A percentile compares a stretch with the other conserved stretches of the same genome.
Conservation (phyloP, 768 basidiomycete species). For the Candolleomyces aberdarensis region DNA sequence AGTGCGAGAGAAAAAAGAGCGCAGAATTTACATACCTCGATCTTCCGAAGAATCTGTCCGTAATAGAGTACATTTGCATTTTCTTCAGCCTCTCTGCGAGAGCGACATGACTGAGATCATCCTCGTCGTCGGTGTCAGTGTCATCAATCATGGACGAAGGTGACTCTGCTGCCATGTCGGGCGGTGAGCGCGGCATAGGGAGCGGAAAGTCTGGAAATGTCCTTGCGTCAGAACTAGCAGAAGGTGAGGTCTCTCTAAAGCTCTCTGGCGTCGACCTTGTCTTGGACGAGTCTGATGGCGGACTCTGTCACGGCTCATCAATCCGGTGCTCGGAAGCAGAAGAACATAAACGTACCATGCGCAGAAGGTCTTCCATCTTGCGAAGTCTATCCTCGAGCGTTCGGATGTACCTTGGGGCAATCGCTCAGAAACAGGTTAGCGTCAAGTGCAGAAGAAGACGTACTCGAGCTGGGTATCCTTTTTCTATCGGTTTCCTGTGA, state of each 20-base stretch:
- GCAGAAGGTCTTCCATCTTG: conserved; percentile 27
- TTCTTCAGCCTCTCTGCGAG: conserved; percentile 29
- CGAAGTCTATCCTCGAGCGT: conserved; percentile 26
- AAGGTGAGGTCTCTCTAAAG: not conserved
- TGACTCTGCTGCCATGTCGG: conserved; percentile 9
- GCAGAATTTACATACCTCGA: conserved; percentile 24
- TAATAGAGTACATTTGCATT: conserved; percentile 25
- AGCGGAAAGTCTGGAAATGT: conserved; percentile 14
- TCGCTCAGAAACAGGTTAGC: not conserved
- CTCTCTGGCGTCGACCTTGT: conserved; percentile 6
- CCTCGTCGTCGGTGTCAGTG: conserved; percentile 25
- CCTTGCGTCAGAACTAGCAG: conserved; percentile 1
- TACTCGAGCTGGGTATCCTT: conserved; percentile 35
- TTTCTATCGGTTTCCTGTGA: conserved; percentile 14
- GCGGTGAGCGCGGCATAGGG: conserved; percentile 12
- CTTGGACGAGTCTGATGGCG: conserved; percentile 12
- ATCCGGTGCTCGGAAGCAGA: not conserved
- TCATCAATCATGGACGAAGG: conserved; percentile 12
- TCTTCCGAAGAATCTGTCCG: conserved; percentile 40
- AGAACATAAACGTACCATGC: conserved; percentile 15
- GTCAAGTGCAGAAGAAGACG: not conserved
- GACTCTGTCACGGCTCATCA: conserved; percentile 19
- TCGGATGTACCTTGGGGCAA: conserved; percentile 23
- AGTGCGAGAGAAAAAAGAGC: not conserved
- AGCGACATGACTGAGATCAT: conserved; percentile 26